These are phyloP conservation scores for Stramenopiles sp. DNA, from an alignment of 352 stramenopile species.

Conservation along the genomic window DNA sequence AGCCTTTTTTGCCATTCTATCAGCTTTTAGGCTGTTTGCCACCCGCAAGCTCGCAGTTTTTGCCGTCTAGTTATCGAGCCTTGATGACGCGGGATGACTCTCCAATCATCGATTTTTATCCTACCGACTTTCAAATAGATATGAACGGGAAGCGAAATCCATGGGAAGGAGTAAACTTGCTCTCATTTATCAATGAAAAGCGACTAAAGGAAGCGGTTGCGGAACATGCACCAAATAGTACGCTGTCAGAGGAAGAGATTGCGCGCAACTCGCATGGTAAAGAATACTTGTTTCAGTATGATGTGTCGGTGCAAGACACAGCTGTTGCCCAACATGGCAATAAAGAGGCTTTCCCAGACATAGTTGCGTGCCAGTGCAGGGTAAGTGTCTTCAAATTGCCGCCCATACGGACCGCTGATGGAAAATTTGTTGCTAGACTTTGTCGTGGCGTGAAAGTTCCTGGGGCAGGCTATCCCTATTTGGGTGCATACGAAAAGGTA, in stretches of 20 bases:
- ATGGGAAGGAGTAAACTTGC: constrained; percentile 96
- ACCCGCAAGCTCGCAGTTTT: constrained; percentile 69
- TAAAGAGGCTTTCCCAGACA: constrained; percentile 22
- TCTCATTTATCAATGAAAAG: constrained; percentile 91
- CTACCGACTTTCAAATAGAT: constrained; percentile 77
- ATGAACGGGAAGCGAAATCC: constrained; percentile 95
- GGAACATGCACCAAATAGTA: constrained; percentile 59
- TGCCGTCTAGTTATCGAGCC: constrained; percentile 71
- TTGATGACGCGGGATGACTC: constrained; percentile 84
- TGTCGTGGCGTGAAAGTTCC: constrained; percentile 47
- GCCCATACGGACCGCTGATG: constrained; percentile 20
- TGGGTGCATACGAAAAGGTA: background rate
- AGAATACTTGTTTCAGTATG: constrained; percentile 57
- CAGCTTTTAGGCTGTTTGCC: constrained; percentile 94
- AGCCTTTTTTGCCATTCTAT: constrained; percentile 83
- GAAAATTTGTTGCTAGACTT: constrained; percentile 44
- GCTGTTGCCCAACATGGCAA: constrained; percentile 30
- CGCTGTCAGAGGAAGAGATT: constrained; percentile 66
- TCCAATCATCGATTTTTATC: constrained; percentile 88
- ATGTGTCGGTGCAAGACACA: constrained; percentile 27
- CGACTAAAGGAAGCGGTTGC: constrained; percentile 70
- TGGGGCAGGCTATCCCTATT: constrained; percentile 44
- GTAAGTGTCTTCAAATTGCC: constrained; percentile 32
- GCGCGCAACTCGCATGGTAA: constrained; percentile 57
- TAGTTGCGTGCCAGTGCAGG: constrained; percentile 35